Conservation (phyloP, 495 filamentous ascomycete species). For the Xylaria venustula region DNA sequence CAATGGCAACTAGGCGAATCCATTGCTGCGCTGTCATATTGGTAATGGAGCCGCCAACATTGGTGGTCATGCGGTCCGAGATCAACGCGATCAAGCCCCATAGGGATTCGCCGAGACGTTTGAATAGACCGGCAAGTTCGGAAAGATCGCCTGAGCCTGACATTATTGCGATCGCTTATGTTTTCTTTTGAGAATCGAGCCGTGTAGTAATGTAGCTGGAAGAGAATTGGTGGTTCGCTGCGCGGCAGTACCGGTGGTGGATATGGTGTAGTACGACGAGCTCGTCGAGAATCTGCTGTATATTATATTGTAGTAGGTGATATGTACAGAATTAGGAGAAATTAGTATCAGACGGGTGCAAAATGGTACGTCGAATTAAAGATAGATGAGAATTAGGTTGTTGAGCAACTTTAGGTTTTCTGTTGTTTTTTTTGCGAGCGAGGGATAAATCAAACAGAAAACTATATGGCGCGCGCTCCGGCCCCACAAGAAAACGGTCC, state of each 20-base stretch:
- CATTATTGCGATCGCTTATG: not conserved
- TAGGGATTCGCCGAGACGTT: constrained; percentile 23
- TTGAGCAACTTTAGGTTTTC: too few relatives aligned
- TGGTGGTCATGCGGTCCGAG: constrained; percentile 50
- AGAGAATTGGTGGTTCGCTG: constrained; percentile 5
- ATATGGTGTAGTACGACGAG: not conserved
- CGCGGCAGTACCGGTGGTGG: not conserved
- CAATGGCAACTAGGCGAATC: constrained; percentile 61
- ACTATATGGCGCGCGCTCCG: not conserved
- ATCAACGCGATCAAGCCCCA: constrained; percentile 26
- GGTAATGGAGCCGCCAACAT: constrained; percentile 54
- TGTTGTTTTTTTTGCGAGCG: constrained; percentile 10
- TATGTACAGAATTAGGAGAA: not conserved
- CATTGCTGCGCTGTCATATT: constrained; percentile 55
- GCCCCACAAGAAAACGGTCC: constrained; percentile 10
- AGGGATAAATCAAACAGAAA: constrained; percentile 14
- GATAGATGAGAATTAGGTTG: too few relatives aligned
- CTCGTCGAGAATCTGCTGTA: not conserved
- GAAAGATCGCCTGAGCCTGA: too few relatives aligned
- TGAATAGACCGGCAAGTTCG: constrained; percentile 31
- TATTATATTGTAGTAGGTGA: not conserved
- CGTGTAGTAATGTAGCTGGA: not conserved
- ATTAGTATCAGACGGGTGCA: not conserved
- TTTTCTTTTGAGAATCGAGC: constrained; percentile 4
- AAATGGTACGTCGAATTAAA: too few relatives aligned